Conservation (phyloP, 2,329 filamentous ascomycete genomes). For the Aspergillus ibericus region DNA sequence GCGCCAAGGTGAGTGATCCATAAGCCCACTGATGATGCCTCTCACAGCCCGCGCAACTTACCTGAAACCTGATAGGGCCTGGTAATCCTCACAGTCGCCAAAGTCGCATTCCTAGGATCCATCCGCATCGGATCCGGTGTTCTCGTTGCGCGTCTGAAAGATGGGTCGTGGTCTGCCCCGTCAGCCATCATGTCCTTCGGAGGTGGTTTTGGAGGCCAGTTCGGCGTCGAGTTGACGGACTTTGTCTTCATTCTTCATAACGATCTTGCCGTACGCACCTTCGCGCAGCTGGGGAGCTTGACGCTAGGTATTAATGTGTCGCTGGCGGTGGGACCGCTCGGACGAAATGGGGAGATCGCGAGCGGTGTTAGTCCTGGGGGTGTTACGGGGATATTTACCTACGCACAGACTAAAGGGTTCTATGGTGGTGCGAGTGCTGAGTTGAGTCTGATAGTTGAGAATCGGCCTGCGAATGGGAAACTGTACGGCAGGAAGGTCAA, state of each 20-base stretch:
- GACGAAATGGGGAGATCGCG: slow-evolving; percentile 88
- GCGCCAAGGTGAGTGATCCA: slow-evolving; percentile 6
- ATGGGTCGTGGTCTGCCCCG: slow-evolving; percentile 50
- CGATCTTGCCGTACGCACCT: slow-evolving; percentile 83
- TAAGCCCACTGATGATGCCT: too few species aligned
- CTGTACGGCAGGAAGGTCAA: slow-evolving; percentile 80
- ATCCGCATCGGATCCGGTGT: slow-evolving; percentile 50
- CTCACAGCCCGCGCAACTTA: not conserved
- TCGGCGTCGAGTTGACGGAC: slow-evolving; percentile 50
- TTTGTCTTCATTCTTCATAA: slow-evolving; percentile 96
- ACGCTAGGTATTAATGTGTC: slow-evolving; percentile 93
- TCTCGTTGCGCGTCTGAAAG: slow-evolving; percentile 45
- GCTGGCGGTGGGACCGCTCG: slow-evolving; percentile 89
- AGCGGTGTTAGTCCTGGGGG: slow-evolving; percentile 83
- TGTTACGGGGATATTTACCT: slow-evolving; percentile 87
- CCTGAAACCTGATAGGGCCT: slow-evolving; percentile 37
- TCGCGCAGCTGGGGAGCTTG: slow-evolving; percentile 82
- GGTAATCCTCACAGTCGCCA: slow-evolving; percentile 46
- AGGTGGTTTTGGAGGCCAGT: slow-evolving; percentile 46
- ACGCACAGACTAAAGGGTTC: slow-evolving; percentile 93
- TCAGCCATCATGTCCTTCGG: slow-evolving; percentile 47
- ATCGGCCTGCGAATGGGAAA: slow-evolving; percentile 91
- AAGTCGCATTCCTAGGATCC: slow-evolving; percentile 49
- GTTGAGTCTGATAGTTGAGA: slow-evolving; percentile 84
- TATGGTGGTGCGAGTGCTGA: slow-evolving; percentile 92